Conservation (phyloP, 352 stramenopile species). For the Globisporangium lucens region DNA sequence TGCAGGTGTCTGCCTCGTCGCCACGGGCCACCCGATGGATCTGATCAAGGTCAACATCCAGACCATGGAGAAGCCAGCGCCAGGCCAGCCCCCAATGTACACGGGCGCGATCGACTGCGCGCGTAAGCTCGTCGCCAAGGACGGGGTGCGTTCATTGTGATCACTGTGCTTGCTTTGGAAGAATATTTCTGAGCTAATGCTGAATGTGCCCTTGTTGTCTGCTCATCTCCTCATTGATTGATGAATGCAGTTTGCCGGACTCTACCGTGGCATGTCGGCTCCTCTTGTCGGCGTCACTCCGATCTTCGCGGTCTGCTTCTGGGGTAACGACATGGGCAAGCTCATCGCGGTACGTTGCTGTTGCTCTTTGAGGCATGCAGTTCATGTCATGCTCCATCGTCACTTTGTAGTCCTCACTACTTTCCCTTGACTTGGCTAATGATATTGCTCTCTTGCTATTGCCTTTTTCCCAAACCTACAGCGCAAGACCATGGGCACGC, state of each 20-base stretch:
- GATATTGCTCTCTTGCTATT: not conserved
- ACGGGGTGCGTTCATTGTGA: slow-evolving; percentile 71
- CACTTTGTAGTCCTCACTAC: not conserved
- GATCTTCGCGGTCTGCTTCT: slow-evolving; percentile 97
- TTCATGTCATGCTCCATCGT: not conserved
- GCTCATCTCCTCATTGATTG: slow-evolving; percentile 16
- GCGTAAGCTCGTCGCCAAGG: slow-evolving; percentile 89
- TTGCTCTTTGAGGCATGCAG: not conserved
- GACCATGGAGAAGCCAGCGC: slow-evolving; percentile 76
- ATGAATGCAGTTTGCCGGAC: slow-evolving; percentile 48
- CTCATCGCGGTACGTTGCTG: slow-evolving; percentile 73
- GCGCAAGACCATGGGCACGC: slow-evolving; percentile 62
- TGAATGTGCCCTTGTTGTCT: slow-evolving; percentile 4
- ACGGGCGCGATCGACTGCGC: slow-evolving; percentile 89
- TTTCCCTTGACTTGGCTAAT: not conserved
- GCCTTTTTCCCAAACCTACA: slow-evolving; percentile 15
- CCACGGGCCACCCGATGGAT: slow-evolving; percentile 94
- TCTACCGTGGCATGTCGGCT: slow-evolving; percentile 95
- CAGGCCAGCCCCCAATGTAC: slow-evolving; percentile 68
- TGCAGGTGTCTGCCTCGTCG: slow-evolving; percentile 87
- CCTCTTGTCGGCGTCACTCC: slow-evolving; percentile 93
- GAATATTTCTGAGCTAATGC: not conserved
- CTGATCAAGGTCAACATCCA: slow-evolving; percentile 96
- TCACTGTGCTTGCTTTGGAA: too few relatives aligned
- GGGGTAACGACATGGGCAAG: slow-evolving; percentile 97